phyloP scores from a whole-genome alignment of 352 stramenopile genomes.

The Globisporangium barbulae region DNA sequence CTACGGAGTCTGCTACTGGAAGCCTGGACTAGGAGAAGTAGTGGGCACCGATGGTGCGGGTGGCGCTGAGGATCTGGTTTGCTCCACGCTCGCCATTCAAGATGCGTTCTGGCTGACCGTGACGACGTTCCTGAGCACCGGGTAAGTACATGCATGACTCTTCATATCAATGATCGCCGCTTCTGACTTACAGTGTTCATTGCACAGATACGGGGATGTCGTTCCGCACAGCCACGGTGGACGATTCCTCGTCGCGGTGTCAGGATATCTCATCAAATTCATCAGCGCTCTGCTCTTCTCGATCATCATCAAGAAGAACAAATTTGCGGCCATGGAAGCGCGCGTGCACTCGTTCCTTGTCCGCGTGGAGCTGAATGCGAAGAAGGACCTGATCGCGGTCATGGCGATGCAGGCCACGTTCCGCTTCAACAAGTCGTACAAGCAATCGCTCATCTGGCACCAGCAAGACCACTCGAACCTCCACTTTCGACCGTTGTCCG shows the following conservation, averaged over 20 bases:
- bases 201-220: constrained; percentile 40
- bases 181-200: too few species aligned
- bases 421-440: constrained; percentile 66
- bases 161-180: too few species aligned
- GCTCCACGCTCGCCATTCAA: constrained; percentile 25
- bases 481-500: constrained; percentile 58
- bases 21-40: neutral
- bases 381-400: constrained; percentile 61
- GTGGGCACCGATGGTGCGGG: neutral
- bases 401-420: constrained; percentile 69
- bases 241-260: constrained; percentile 27
- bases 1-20: constrained; percentile 35
- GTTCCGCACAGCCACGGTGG: constrained; percentile 25
- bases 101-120: constrained; percentile 46
- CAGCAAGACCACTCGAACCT: constrained; percentile 43
- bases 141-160: constrained; percentile 16
- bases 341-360: constrained; percentile 64
- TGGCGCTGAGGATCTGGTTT: constrained; percentile 25
- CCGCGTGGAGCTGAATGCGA: constrained; percentile 53
- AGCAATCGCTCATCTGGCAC: constrained; percentile 62
- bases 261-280: constrained; percentile 28
- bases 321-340: constrained; percentile 60
- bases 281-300: constrained; percentile 53
- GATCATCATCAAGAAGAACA: constrained; percentile 57
- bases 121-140: constrained; percentile 46